Evolutionary conservation across 2,329 filamentous ascomycete genomes (phyloP).

Genomic region (Fusarium drepaniforme): DNA sequence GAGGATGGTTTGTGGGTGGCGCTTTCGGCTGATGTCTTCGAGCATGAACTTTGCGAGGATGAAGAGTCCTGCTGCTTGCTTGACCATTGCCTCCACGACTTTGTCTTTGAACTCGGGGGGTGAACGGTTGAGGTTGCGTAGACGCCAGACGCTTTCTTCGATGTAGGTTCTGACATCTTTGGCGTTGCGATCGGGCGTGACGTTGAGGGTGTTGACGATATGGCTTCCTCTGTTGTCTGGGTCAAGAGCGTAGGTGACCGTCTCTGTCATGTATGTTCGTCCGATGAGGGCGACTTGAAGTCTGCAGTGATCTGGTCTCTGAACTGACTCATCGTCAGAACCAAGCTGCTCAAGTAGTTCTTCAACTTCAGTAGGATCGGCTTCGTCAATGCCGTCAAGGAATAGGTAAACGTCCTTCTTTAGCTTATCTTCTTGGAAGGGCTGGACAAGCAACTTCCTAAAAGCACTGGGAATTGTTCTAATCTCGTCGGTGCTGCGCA

Average conservation of each 20-base stretch:
- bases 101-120: conserved; percentile 50
- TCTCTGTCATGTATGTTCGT: conserved; percentile 56
- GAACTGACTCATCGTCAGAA: conserved; percentile 36
- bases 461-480: conserved; percentile 59
- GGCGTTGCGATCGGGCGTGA: conserved; percentile 57
- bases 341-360: conserved; percentile 53
- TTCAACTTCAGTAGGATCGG: conserved; percentile 51
- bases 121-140: conserved; percentile 51
- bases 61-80: conserved; percentile 60
- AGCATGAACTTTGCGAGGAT: conserved; percentile 64
- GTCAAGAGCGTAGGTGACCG: conserved; percentile 51
- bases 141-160: conserved; percentile 53
- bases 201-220: conserved; percentile 54
- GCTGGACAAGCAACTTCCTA: conserved; percentile 54
- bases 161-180: conserved; percentile 59
- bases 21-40: conserved; percentile 59
- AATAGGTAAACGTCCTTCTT: conserved; percentile 56
- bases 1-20: conserved; percentile 58
- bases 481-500: conserved; percentile 55
- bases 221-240: conserved; percentile 44
- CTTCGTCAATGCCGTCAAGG: conserved; percentile 62
- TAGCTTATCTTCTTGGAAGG: conserved; percentile 49
- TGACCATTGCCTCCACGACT: conserved; percentile 54
- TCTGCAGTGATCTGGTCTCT: conserved; percentile 33
- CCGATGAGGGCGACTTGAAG: conserved; percentile 57